A percentile compares a stretch with the other conserved stretches of the same genome.
These are phyloP conservation scores for Arabis hirsuta DNA, from an alignment of 345 rosid species.

Conservation along the genomic window DNA sequence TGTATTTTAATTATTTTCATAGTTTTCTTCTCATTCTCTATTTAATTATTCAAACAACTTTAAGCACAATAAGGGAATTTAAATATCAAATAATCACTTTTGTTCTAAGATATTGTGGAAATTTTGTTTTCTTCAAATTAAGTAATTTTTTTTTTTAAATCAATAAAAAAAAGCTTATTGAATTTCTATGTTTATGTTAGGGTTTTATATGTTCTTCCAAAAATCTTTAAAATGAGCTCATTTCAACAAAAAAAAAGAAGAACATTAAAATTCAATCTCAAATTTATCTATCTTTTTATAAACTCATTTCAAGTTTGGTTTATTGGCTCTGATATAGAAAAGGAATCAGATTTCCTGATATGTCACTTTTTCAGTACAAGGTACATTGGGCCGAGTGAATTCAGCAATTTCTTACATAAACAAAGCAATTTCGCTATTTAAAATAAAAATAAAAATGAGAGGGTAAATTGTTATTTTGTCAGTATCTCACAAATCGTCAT, in stretches of 20 bases:
- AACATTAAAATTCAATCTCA: no score
- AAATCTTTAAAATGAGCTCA: not conserved
- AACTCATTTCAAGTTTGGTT: not conserved
- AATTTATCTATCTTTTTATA: not conserved
- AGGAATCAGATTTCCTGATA: not conserved
- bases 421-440: not conserved
- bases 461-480: conserved; percentile 19
- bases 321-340: not conserved
- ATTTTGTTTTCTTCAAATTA: not conserved
- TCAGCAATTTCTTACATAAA: not conserved
- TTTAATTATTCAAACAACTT: not conserved
- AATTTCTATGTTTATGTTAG: no score
- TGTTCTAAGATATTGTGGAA: not conserved
- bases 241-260: not conserved
- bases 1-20: not conserved
- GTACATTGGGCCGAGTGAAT: not conserved
- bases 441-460: not conserved
- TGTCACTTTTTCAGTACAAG: conserved; percentile 18
- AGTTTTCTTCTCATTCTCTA: not conserved
- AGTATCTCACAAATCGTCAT: conserved; percentile 13
- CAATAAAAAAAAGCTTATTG: no score
- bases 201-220: not conserved
- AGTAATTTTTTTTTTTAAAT: not conserved
- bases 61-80: not conserved
- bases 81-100: conserved; percentile 1